phyloP scores from a whole-genome alignment of 2,329 filamentous ascomycete genomes.

The Cyphellophora attinorum region DNA sequence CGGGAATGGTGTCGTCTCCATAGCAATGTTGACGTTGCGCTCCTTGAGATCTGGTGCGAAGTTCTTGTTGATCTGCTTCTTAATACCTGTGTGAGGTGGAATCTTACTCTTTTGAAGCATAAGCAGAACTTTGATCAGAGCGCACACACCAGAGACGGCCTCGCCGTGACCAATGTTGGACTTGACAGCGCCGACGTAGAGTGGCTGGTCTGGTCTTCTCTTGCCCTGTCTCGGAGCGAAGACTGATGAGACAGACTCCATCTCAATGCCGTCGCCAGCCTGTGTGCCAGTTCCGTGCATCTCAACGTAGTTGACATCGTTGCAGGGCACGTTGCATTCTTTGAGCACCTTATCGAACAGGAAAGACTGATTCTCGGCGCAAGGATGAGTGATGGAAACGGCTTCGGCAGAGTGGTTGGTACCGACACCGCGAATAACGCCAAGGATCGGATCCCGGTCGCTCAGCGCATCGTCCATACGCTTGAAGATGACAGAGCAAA shows the following conservation, averaged over 20 bases:
- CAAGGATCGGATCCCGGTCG: constrained; percentile 62
- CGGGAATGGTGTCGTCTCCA: constrained; percentile 32
- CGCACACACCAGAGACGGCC: constrained; percentile 24
- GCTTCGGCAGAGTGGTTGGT: constrained; percentile 62
- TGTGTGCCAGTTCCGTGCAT: constrained; percentile 34
- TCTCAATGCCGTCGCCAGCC: constrained; percentile 29
- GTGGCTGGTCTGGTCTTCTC: constrained; percentile 22
- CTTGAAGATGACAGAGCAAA: constrained; percentile 68
- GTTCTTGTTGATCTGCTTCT: constrained; percentile 30
- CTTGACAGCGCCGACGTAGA: constrained; percentile 26
- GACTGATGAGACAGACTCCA: constrained; percentile 26
- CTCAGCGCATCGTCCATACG: constrained; percentile 66
- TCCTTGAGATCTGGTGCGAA: constrained; percentile 25
- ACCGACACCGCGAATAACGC: constrained; percentile 61
- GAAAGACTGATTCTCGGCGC: constrained; percentile 28
- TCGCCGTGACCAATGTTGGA: constrained; percentile 39
- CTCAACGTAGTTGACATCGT: constrained; percentile 28
- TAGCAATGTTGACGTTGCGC: constrained; percentile 27
- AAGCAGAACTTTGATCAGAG: constrained; percentile 52
- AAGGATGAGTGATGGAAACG: constrained; percentile 33
- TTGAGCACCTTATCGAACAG: constrained; percentile 28
- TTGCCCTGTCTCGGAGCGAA: constrained; percentile 22
- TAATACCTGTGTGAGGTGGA: constrained; percentile 60
- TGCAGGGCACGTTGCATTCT: constrained; percentile 25
- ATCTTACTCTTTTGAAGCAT: constrained; percentile 56